Conservation (phyloP, 2,329 filamentous ascomycete species). For the Cryphonectria carpinicola region DNA sequence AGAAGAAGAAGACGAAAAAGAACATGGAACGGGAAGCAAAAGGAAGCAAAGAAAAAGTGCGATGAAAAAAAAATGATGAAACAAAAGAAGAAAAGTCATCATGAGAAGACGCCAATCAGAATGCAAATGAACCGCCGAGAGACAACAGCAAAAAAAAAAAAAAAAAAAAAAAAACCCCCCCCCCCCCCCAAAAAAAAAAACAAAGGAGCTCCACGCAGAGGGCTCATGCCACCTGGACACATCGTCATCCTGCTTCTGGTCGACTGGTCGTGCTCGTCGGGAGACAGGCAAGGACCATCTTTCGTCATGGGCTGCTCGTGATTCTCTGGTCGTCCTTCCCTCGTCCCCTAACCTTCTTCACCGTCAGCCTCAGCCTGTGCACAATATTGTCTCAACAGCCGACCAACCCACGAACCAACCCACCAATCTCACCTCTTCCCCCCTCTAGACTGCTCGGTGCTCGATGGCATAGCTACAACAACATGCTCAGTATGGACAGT, state of each 20-base stretch:
- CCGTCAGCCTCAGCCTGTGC: background rate
- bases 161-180: background rate
- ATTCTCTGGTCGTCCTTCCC: background rate
- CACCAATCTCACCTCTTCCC: no score
- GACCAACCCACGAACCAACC: background rate
- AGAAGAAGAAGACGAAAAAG: conserved; percentile 10
- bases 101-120: conserved; percentile 16
- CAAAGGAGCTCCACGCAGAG: background rate
- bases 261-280: background rate
- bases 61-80: conserved; percentile 12
- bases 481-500: conserved; percentile 37
- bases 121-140: conserved; percentile 23
- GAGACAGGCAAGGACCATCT: background rate
- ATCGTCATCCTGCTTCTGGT: background rate
- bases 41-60: conserved; percentile 25
- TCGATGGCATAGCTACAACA: background rate
- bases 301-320: background rate
- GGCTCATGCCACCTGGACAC: background rate
- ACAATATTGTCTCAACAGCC: background rate
- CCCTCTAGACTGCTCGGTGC: background rate
- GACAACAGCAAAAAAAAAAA: background rate
- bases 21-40: background rate
- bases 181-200: no score
- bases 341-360: background rate
- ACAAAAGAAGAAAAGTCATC: conserved; percentile 24